Evolutionary conservation across 148 eudicot genomes (phyloP), one percentile per base, ranked within the genome.

Genomic region (Cornus florida): DNA sequence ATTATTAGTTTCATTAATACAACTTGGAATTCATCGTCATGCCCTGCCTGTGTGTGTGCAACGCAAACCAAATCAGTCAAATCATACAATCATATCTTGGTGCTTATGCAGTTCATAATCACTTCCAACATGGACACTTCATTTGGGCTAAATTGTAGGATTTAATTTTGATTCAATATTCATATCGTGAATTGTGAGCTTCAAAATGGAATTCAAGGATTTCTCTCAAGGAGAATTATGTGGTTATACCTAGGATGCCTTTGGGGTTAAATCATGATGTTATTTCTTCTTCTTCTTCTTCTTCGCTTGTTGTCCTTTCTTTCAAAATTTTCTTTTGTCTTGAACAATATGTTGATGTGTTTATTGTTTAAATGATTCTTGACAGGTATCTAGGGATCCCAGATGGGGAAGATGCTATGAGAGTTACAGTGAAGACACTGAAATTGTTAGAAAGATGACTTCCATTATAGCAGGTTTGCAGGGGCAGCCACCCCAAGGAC

Each of bases 371-470:
- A 70, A 10, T 78, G 65, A 31, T 46, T 70, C 31, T 69, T 74
- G 68, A 71, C 82, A 96, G 99, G 92, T 96, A 22, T 85, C 85
- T 78, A 85, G 85, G 82, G 99, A 96, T 77, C 94, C 95, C 33
- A 92, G 99, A 86, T 96, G 98, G 99, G 99, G 99, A 75, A 88
- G 99, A 86, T 87, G 88, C 80, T 96, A 93, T 62, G 99, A 93
- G 80, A 82, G 91, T 86, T 96, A 84, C 35, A 84, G 97, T 81
- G 99, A 96, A 77, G 91, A 93, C 83, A 80, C 93, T 59, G 91
- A 92, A 76, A 81, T 91, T 78, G 95, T 96, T 73, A 88, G 91
- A 87, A 91, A 93, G 82, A 93, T 96, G 99, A 87, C 97, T 79
- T 78, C 90, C 23, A 82, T 90, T 43, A 86, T 96, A 50, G 82